Base-by-base conservation (phyloP, 1,139 yeast species). In the Suhomyces atakaporum region DNA sequence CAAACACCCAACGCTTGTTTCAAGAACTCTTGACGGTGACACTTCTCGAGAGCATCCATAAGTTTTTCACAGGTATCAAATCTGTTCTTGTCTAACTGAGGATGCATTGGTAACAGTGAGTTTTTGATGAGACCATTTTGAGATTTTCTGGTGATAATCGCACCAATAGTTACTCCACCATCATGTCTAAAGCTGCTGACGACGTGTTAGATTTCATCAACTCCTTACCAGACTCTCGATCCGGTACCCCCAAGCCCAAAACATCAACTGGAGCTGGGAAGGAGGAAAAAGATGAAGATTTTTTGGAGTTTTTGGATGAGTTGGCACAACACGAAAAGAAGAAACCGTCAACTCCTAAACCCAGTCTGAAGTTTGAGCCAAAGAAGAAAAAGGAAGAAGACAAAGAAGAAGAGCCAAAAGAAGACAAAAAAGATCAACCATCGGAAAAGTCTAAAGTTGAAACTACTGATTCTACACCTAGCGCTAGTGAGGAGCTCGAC, bases 141-240 rank as follows among this genome's bases (percentile, higher is more conserved):
- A 11, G 27, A 7, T 13, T 13, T 12, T 24, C 16, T n/a, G 27
- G 14, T 24, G 16, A 7, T 11, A 12, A 12, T 7, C 14, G 14
- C 27, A 15, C 27, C 16, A 25, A 26, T 16, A 26, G 10, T 6
- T 14, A 4, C 8, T 15, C 15, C 14, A 9, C 11, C 5, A 26
- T 19, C 6, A 46, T 41, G 47, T 37, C 50, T n/a, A 46, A 45
- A 25, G 43, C 45, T 16, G 36, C 81, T 16, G 95, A 87, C 51
- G 96, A 90, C 53, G 96, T 92, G 8, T 67, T 90, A 47, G 95
- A 90, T 50, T 85, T 92, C 58, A 75, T 92, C 51, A 94, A 90
- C 55, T 85, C 96, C 2, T 72, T 92, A 31, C 97, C 96, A 8
- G 88, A 82, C 42, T 75, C 79, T 22, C 70, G 72, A 40, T 44